Evolutionary conservation across 2,329 filamentous ascomycete genomes (phyloP).

Genomic region (Macrophomina phaseolina): DNA sequence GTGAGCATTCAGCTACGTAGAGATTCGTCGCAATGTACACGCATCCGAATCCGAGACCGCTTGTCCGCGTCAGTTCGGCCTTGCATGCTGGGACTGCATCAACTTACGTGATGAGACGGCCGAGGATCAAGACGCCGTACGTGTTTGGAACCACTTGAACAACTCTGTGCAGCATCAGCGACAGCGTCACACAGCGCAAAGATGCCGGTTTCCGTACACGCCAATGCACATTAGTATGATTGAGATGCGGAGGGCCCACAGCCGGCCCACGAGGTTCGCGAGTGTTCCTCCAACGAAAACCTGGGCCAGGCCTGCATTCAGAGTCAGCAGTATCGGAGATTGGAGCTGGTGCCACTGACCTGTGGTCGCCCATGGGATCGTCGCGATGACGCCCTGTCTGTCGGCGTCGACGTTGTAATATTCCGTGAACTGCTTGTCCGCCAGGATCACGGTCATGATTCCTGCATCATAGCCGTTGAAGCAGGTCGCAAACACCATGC

Average conservation of each 20-base stretch:
- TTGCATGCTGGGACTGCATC: neutral
- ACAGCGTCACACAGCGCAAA: neutral
- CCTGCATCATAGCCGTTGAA: slow-evolving; percentile 53
- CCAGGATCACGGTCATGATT: slow-evolving; percentile 53
- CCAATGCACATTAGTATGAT: slow-evolving; percentile 49
- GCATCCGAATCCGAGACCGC: slow-evolving; percentile 50
- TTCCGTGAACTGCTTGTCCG: slow-evolving; percentile 49
- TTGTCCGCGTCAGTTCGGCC: slow-evolving; percentile 28
- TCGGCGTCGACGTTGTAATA: slow-evolving; percentile 48
- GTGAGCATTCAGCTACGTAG: slow-evolving; percentile 51
- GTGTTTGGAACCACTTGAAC: slow-evolving; percentile 51
- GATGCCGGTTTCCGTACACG: slow-evolving; percentile 34
- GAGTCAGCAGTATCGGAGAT: neutral
- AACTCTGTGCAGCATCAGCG: slow-evolving; percentile 35
- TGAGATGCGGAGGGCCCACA: slow-evolving; percentile 49
- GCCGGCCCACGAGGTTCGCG: slow-evolving; percentile 44
- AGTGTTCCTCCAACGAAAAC: slow-evolving; percentile 48
- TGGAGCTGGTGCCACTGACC: slow-evolving; percentile 30
- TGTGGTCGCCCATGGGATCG: slow-evolving; percentile 51
- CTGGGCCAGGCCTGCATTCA: slow-evolving; percentile 42
- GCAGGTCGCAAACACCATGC: slow-evolving; percentile 49
- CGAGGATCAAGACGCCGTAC: slow-evolving; percentile 48
- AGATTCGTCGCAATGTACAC: slow-evolving; percentile 51
- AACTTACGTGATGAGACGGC: slow-evolving; percentile 46
- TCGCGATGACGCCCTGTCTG: slow-evolving; percentile 47